phyloP scores from a whole-genome alignment of 805 yeast species.

The Clavispora carvajalis region DNA sequence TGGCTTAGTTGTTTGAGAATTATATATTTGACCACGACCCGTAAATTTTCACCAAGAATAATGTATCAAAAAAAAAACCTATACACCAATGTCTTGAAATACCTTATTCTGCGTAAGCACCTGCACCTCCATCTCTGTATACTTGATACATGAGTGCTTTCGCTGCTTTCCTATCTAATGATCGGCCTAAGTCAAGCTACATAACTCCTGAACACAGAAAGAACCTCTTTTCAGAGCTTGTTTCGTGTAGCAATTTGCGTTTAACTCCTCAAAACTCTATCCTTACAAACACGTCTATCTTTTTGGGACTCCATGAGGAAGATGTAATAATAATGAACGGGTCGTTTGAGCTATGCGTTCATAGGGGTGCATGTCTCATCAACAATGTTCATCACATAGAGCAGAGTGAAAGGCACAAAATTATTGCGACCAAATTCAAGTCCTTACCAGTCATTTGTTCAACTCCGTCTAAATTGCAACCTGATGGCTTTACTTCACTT shows the following conservation, averaged over 20 bases:
- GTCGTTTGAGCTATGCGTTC: constrained; percentile 38
- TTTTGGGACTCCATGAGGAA: constrained; percentile 37
- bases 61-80: too few species aligned
- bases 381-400: constrained; percentile 33
- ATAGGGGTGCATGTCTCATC: constrained; percentile 42
- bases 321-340: constrained; percentile 46
- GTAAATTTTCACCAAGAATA: too few species aligned
- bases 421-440: constrained; percentile 31
- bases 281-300: constrained; percentile 8
- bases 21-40: too few species aligned
- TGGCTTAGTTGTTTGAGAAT: too few species aligned
- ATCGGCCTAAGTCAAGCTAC: constrained; percentile 1
- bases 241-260: constrained; percentile 4
- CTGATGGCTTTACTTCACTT: constrained; percentile 33
- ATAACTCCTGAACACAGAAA: constrained; percentile 5
- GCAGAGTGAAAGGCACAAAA: constrained; percentile 20
- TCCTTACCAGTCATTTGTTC: constrained; percentile 28
- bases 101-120: background rate
- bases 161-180: constrained; percentile 9
- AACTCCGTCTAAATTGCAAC: background rate
- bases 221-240: constrained; percentile 3
- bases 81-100: too few species aligned
- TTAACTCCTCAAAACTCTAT: constrained; percentile 8
- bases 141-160: constrained; percentile 13
- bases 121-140: background rate